Evolutionary conservation across 2,329 filamentous ascomycete genomes (phyloP).

Genomic region (Bimuria novae-zelandiae): DNA sequence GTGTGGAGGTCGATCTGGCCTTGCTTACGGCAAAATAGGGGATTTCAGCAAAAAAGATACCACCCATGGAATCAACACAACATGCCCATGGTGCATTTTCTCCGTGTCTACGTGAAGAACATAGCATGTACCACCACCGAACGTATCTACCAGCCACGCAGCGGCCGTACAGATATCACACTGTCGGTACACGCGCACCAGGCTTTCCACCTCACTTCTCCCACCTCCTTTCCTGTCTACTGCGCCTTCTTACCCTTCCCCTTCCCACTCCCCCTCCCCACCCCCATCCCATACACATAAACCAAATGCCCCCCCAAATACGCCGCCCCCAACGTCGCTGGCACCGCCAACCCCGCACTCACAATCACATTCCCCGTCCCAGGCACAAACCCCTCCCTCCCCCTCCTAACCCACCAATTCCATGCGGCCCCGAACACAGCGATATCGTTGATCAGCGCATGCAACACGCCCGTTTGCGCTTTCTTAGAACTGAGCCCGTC

Average conservation of each 20-base stretch:
- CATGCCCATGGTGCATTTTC: too few relatives aligned
- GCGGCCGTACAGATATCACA: too few relatives aligned
- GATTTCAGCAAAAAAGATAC: too few relatives aligned
- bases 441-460: constrained; percentile 51
- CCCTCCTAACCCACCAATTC: constrained; percentile 51
- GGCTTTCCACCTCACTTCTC: too few relatives aligned
- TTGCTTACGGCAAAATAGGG: too few relatives aligned
- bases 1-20: too few relatives aligned
- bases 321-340: constrained; percentile 46
- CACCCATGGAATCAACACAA: too few relatives aligned
- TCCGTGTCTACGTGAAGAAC: too few relatives aligned
- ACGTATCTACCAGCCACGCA: too few relatives aligned
- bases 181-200: too few relatives aligned
- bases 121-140: too few relatives aligned
- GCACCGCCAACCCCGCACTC: constrained; percentile 42
- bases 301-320: constrained; percentile 52
- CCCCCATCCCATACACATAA: constrained; percentile 53
- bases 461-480: constrained; percentile 48
- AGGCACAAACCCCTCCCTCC: constrained; percentile 40
- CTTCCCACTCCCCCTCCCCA: constrained; percentile 33
- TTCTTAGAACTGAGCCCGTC: constrained; percentile 50
- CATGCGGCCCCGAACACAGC: constrained; percentile 46
- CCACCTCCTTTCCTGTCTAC: constrained; percentile 3
- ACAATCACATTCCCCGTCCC: constrained; percentile 43
- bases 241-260: constrained; percentile 37